phyloP scores from a whole-genome alignment of 202 grass and related monocot genomes.

The Panicum hallii region DNA sequence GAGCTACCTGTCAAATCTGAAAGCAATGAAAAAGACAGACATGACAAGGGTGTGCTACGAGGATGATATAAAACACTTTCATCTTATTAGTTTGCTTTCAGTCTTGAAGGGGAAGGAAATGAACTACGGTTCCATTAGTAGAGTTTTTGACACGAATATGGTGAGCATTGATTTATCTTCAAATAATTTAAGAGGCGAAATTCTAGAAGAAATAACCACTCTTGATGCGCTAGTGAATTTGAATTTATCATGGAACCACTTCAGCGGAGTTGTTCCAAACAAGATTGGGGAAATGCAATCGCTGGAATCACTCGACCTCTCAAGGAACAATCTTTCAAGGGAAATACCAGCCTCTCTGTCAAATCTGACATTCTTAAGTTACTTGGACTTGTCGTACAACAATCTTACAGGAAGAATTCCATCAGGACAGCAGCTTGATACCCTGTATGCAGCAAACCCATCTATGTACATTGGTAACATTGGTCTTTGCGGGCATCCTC shows the following conservation, averaged over 20 bases:
- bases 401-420: neutral
- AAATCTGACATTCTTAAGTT: neutral
- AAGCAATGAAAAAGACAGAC: neutral
- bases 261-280: neutral
- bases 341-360: neutral
- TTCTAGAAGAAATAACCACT: neutral
- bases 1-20: neutral
- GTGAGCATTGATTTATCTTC: conserved; percentile 3
- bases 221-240: neutral
- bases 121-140: neutral
- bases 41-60: neutral
- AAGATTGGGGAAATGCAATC: neutral
- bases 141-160: neutral
- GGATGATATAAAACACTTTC: neutral
- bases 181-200: neutral
- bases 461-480: neutral
- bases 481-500: neutral
- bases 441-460: neutral
- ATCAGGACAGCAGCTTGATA: neutral
- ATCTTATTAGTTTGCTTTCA: neutral
- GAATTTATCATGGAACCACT: neutral
- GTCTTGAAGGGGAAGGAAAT: neutral
- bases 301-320: neutral
- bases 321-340: neutral
- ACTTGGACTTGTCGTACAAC: neutral